Conservation (phyloP, 2,329 filamentous ascomycete species). For the Massarina eburnea region DNA sequence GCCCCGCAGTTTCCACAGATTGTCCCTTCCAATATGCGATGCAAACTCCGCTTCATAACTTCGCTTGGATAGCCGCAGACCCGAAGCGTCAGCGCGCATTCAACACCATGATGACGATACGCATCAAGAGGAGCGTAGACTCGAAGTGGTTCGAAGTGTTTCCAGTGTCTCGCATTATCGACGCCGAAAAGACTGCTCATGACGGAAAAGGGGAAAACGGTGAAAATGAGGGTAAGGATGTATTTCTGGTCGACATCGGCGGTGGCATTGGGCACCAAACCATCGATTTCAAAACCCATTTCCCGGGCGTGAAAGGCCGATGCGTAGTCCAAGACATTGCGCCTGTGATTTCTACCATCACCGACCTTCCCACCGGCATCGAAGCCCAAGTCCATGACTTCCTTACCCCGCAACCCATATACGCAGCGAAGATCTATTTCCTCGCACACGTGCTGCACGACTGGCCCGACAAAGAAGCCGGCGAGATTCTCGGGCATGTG, state of each 20-base stretch:
- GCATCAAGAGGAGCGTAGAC: conserved; percentile 1
- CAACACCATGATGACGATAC: conserved; percentile 30
- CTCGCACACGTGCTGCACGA: conserved; percentile 44
- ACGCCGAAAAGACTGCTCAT: no score
- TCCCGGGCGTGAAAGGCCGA: conserved; percentile 10
- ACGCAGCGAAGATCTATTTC: conserved; percentile 31
- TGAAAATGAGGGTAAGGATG: conserved; percentile 1
- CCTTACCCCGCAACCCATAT: conserved; percentile 18
- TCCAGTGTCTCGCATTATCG: conserved; percentile 6
- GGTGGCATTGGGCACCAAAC: conserved; percentile 18
- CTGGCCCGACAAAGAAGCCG: conserved; percentile 40
- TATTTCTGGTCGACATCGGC: conserved; percentile 21
- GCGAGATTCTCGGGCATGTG: conserved; percentile 37
- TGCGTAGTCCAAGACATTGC: conserved; percentile 22
- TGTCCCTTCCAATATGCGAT: conserved; percentile 31
- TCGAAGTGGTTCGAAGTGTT: conserved; percentile 14
- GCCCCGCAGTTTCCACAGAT: conserved; percentile 28
- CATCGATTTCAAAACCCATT: conserved; percentile 10
- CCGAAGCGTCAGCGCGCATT: conserved; percentile 20
- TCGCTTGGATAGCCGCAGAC: conserved; percentile 28
- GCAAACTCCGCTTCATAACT: conserved; percentile 21
- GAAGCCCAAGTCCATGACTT: conserved; percentile 16
- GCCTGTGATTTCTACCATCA: conserved; percentile 8
- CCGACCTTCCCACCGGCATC: conserved; percentile 6
- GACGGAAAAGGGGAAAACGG: conserved; percentile 11